phyloP scores from a whole-genome alignment of 2,329 filamentous ascomycete species.

The Scytalidium sp. region DNA sequence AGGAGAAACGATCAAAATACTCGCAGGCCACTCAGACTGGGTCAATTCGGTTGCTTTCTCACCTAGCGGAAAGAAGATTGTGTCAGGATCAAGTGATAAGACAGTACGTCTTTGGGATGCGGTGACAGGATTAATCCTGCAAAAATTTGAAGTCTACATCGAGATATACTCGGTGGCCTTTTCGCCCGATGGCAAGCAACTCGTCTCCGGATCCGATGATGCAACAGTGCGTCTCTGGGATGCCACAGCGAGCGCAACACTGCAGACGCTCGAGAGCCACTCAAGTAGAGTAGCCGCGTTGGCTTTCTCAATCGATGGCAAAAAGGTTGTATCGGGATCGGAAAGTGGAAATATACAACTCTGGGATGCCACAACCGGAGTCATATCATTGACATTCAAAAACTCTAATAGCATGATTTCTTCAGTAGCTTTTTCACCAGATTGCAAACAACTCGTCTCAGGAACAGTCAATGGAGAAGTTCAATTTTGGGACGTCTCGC shows the following conservation, averaged over 20 bases:
- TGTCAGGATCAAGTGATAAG: neutral
- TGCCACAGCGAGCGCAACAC: slow-evolving; percentile 2
- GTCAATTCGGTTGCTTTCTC: slow-evolving; percentile 6
- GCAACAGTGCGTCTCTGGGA: slow-evolving; percentile 4
- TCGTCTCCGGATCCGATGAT: slow-evolving; percentile 3
- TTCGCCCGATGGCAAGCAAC: neutral
- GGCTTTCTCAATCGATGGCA: neutral
- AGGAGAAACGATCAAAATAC: neutral
- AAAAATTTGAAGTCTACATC: too few relatives aligned
- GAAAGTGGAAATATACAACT: neutral
- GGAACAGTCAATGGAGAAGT: neutral
- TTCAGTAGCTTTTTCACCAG: slow-evolving; percentile 2
- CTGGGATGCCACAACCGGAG: slow-evolving; percentile 7
- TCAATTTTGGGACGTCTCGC: neutral
- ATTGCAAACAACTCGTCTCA: neutral
- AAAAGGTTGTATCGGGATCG: neutral
- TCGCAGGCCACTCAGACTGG: slow-evolving; percentile 1
- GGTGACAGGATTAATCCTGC: too few relatives aligned
- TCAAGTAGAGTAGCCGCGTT: slow-evolving; percentile 4
- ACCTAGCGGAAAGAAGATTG: slow-evolving; percentile 3
- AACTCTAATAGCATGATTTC: neutral
- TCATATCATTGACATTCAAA: neutral
- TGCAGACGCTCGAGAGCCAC: slow-evolving; percentile 13
- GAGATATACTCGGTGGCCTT: neutral
- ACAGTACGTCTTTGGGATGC: too few relatives aligned